Evolutionary conservation across 2,329 filamentous ascomycete genomes (phyloP).

Genomic region (Aspergillus calidoustus): DNA sequence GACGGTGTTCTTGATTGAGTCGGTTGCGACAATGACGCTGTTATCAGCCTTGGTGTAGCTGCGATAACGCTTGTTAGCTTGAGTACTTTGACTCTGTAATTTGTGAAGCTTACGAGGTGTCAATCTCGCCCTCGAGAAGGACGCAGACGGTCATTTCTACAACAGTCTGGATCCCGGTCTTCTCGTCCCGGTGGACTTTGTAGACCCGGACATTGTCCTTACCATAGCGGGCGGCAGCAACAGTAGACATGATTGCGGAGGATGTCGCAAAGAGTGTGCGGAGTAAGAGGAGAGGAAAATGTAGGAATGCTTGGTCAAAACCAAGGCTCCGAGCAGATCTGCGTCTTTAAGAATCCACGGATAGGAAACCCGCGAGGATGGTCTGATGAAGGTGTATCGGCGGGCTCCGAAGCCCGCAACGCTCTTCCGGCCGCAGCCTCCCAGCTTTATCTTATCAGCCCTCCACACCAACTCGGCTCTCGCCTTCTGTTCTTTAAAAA

Average conservation of each 20-base stretch:
- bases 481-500: background rate
- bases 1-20: slow-evolving; percentile 97
- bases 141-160: slow-evolving; percentile 95
- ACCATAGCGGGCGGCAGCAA: slow-evolving; percentile 54
- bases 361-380: slow-evolving; percentile 22
- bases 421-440: slow-evolving; percentile 30
- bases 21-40: slow-evolving; percentile 91
- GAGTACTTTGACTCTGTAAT: background rate
- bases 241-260: slow-evolving; percentile 33
- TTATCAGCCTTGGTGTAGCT: slow-evolving; percentile 96
- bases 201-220: slow-evolving; percentile 98
- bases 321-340: slow-evolving; percentile 4
- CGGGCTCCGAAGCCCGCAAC: slow-evolving; percentile 44
- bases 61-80: slow-evolving; percentile 5
- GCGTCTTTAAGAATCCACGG: slow-evolving; percentile 18
- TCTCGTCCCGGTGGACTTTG: slow-evolving; percentile 84
- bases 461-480: background rate
- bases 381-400: slow-evolving; percentile 34
- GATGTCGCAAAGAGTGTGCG: background rate
- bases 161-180: slow-evolving; percentile 79
- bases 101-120: slow-evolving; percentile 66
- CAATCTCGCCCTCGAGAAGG: slow-evolving; percentile 90
- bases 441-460: slow-evolving; percentile 37
- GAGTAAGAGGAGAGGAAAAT: background rate
- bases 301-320: background rate